Evolutionary conservation across 2,329 filamentous ascomycete species (phyloP), one percentile per base, ranked within the genome.

Genomic region (Fusarium hainanense): DNA sequence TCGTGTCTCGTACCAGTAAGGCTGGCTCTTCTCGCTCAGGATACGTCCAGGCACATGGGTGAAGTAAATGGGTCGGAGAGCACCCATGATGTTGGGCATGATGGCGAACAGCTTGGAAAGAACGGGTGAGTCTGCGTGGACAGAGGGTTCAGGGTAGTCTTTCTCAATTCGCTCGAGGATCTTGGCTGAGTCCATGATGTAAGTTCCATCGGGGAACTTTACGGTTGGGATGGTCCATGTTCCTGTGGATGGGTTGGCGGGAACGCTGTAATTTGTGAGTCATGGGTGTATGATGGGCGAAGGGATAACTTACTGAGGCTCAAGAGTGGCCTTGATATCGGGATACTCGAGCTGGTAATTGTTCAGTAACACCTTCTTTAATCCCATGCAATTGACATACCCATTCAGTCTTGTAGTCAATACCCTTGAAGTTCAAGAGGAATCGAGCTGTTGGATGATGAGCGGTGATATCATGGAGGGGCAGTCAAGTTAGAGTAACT

Each of bases 361-460:
- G 6, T 14, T 66, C 9, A 73, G 47, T 3, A 59, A 12, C 6
- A 11, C 2, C 3, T 6, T 4, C 28, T 16, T 10, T 14, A 21
- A 21, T 21, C 21, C 21, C 21, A 21, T 21, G 21, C 12, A 5
- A 14, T 12, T 16, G 10, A 6, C 43, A 68, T 71, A 83, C 79
- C 89, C 89, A 93, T 83, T 89, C 82, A 0, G 90, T 93, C 75
- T 85, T 84, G 80, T 93, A 93, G 47, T 88, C 83, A 16, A 93
- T 77, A 2, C 82, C 82, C 76, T 93, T 93, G 80, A 85, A 92
- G 79, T 92, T 93, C 46, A 93, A 79, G 4, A 85, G 75, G 58
- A 93, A 78, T 3, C 91, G 89, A 46, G 87, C 90, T 92, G 54
- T 27, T 10, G 7, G 3, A n/a, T 12, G 18, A 57, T 66, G 48